phyloP scores from a whole-genome alignment of 306 rosid genomes.

The Malus sieversii region DNA sequence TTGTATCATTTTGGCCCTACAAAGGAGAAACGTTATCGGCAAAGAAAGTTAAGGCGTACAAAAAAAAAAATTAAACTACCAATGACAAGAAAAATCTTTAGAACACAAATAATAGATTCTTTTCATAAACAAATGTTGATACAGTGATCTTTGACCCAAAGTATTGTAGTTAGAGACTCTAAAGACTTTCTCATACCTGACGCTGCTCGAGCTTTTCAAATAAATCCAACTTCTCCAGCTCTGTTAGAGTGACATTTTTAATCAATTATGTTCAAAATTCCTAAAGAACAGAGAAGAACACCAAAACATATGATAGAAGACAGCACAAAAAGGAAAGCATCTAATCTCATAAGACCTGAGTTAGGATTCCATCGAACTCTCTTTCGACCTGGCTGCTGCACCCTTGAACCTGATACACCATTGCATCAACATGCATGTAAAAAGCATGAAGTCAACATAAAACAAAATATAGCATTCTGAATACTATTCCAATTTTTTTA shows the following conservation, averaged over 20 bases:
- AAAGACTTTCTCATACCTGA: slow-evolving; percentile 1
- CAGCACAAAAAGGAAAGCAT: neutral
- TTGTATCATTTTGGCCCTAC: neutral
- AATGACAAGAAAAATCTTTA: neutral
- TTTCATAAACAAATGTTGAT: neutral
- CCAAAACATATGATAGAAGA: neutral
- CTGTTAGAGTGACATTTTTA: slow-evolving; percentile 28
- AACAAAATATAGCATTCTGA: slow-evolving; percentile 1
- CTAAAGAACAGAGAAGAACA: neutral
- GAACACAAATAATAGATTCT: neutral
- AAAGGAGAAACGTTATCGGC: neutral
- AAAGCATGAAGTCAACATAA: neutral
- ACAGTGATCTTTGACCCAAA: neutral
- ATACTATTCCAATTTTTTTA: slow-evolving; percentile 9
- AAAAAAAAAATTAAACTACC: neutral
- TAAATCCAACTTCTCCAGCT: slow-evolving; percentile 6
- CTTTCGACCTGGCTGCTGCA: slow-evolving; percentile 23
- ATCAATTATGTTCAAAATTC: slow-evolving; percentile 11
- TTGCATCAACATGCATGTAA: slow-evolving; percentile 1
- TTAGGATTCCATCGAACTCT: slow-evolving; percentile 62
- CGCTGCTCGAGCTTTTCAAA: slow-evolving; percentile 19
- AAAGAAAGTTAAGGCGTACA: neutral
- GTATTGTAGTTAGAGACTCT: neutral
- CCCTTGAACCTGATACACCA: slow-evolving; percentile 38
- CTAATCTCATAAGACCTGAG: slow-evolving; percentile 36